phyloP scores from a whole-genome alignment of 768 basidiomycete species.

The Boletellus emodensis region DNA sequence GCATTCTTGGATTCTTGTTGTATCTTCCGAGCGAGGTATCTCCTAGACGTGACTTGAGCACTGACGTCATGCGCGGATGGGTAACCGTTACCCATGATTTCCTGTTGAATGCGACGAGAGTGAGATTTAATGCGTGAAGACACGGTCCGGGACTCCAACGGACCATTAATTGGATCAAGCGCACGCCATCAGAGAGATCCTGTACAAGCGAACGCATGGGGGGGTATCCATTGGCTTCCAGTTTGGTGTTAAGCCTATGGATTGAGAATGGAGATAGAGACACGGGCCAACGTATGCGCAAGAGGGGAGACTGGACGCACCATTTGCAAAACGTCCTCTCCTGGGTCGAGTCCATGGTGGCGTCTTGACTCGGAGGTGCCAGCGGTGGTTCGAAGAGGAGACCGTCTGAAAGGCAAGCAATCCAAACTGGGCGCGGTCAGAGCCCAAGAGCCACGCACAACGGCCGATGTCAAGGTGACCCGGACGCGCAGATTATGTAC shows the following conservation, averaged over 20 bases:
- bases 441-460: background rate
- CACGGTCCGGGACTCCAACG: conserved; percentile 13
- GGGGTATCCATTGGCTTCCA: conserved; percentile 79
- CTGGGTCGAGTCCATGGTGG: conserved; percentile 41
- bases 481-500: conserved; percentile 23
- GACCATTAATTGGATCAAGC: conserved; percentile 93
- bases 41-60: conserved; percentile 42
- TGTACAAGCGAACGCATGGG: conserved; percentile 85
- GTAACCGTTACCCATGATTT: conserved; percentile 80
- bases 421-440: background rate
- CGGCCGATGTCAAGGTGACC: background rate
- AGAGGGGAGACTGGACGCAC: conserved; percentile 36
- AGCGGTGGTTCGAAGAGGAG: background rate
- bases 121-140: conserved; percentile 1
- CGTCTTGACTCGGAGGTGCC: background rate
- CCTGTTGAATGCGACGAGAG: conserved; percentile 45
- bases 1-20: conserved; percentile 84
- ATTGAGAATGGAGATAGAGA: background rate
- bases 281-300: background rate
- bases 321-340: conserved; percentile 91
- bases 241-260: conserved; percentile 89
- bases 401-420: background rate
- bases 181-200: conserved; percentile 93
- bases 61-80: conserved; percentile 2
- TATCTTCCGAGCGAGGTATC: conserved; percentile 93